Evolutionary conservation across 495 filamentous ascomycete species (phyloP).

Genomic region (Penicillium bovifimosum): DNA sequence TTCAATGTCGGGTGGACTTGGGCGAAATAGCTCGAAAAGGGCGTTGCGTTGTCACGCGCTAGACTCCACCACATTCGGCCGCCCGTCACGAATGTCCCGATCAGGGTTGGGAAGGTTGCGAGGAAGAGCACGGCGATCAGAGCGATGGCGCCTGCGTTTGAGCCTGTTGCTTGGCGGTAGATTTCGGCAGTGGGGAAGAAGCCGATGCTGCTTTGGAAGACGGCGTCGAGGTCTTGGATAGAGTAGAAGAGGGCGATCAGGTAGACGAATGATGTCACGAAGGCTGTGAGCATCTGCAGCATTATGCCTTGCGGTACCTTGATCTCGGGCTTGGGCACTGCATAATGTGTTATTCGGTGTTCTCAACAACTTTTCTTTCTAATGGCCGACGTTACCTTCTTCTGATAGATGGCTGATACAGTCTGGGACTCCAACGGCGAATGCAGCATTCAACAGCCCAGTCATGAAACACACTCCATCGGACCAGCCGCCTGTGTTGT

Average conservation of each 20-base stretch:
- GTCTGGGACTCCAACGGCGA: conserved; percentile 70
- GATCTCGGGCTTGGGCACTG: conserved; percentile 22
- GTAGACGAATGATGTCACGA: conserved; percentile 41
- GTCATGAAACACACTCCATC: conserved; percentile 66
- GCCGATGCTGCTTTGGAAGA: conserved; percentile 48
- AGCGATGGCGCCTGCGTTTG: conserved; percentile 51
- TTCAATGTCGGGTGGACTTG: conserved; percentile 37
- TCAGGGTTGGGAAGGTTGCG: conserved; percentile 50
- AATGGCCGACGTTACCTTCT: conserved; percentile 39
- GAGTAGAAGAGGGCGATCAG: conserved; percentile 50
- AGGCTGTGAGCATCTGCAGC: conserved; percentile 54
- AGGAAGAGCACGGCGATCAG: conserved; percentile 52
- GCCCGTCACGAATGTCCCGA: conserved; percentile 63
- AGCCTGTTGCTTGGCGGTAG: conserved; percentile 66
- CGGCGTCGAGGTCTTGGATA: conserved; percentile 54
- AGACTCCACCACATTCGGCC: conserved; percentile 74
- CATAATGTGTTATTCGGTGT: too few species aligned
- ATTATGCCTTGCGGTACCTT: conserved; percentile 44
- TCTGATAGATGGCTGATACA: conserved; percentile 68
- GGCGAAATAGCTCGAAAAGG: conserved; percentile 31
- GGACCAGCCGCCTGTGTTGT: conserved; percentile 57
- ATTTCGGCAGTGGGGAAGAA: conserved; percentile 67
- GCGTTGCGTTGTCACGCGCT: conserved; percentile 58
- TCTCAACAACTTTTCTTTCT: not conserved
- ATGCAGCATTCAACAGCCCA: conserved; percentile 72